These are phyloP conservation scores for Capsaspora owczarzaki DNA, from an alignment of 78 protist species.

Conservation along the genomic window DNA sequence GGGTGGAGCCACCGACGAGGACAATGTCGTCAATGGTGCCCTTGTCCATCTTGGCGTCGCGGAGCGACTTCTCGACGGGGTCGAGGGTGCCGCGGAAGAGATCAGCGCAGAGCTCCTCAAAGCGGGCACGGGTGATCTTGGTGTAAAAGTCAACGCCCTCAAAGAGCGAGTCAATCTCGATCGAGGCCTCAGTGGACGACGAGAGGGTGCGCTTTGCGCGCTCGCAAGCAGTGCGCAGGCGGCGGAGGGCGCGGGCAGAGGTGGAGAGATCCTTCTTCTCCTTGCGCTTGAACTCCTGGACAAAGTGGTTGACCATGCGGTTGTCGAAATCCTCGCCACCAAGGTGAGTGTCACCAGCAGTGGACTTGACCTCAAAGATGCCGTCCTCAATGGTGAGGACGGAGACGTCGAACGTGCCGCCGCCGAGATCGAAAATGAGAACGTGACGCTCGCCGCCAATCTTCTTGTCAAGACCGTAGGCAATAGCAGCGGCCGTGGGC, in stretches of 20 bases:
- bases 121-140: conserved; percentile 92
- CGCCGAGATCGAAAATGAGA: conserved; percentile 94
- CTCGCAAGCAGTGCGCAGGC: conserved; percentile 93
- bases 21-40: conserved; percentile 78
- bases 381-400: conserved; percentile 87
- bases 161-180: conserved; percentile 92
- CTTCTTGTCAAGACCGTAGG: conserved; percentile 91
- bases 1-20: conserved; percentile 97
- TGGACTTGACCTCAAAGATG: conserved; percentile 94
- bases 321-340: conserved; percentile 95
- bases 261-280: conserved; percentile 64
- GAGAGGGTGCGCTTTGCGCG: conserved; percentile 78
- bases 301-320: conserved; percentile 78
- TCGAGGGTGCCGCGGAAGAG: conserved; percentile 80
- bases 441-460: conserved; percentile 64
- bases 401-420: conserved; percentile 94
- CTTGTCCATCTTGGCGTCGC: conserved; percentile 80
- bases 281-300: conserved; percentile 77
- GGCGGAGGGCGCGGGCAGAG: conserved; percentile 72
- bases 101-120: conserved; percentile 91
- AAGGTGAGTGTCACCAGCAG: conserved; percentile 91
- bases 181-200: conserved; percentile 41
- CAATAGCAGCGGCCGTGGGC: conserved; percentile 97
- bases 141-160: conserved; percentile 93
- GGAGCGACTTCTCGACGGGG: conserved; percentile 85